A percentile compares a stretch with the other conserved stretches of the same genome.
Evolutionary conservation across 1,284 basidiomycete genomes (phyloP).

Genomic region (Ganoderma resinaceum): DNA sequence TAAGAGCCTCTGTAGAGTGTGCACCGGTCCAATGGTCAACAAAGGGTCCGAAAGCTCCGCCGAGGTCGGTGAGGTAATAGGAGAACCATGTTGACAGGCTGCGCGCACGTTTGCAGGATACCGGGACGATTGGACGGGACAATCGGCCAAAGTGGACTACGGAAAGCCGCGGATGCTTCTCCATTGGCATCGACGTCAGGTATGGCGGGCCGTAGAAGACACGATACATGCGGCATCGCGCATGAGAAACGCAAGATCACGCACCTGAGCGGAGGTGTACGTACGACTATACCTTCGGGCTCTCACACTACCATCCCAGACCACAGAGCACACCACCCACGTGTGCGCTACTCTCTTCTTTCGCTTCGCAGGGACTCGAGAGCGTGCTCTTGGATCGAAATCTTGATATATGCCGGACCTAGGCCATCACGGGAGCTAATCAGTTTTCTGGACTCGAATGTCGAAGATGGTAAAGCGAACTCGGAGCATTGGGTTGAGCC

Average conservation of each 20-base stretch:
- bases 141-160: constrained; percentile 9
- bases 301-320: constrained; percentile 13
- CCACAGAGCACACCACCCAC: background rate
- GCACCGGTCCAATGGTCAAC: background rate
- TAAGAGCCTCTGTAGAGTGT: background rate
- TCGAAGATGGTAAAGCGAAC: background rate
- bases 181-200: background rate
- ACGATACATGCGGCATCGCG: background rate
- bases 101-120: constrained; percentile 19
- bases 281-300: constrained; percentile 4
- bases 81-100: background rate
- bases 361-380: background rate
- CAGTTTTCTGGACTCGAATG: background rate
- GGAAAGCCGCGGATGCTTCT: background rate
- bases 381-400: background rate
- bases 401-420: background rate
- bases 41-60: background rate
- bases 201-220: constrained; percentile 12
- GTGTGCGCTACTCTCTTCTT: background rate
- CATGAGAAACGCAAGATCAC: constrained; percentile 1
- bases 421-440: background rate
- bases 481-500: background rate
- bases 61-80: background rate
- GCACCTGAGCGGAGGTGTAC: constrained; percentile 16
- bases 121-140: background rate